phyloP scores from a whole-genome alignment of 2,329 filamentous ascomycete species.

The Diaporthe helianthi region DNA sequence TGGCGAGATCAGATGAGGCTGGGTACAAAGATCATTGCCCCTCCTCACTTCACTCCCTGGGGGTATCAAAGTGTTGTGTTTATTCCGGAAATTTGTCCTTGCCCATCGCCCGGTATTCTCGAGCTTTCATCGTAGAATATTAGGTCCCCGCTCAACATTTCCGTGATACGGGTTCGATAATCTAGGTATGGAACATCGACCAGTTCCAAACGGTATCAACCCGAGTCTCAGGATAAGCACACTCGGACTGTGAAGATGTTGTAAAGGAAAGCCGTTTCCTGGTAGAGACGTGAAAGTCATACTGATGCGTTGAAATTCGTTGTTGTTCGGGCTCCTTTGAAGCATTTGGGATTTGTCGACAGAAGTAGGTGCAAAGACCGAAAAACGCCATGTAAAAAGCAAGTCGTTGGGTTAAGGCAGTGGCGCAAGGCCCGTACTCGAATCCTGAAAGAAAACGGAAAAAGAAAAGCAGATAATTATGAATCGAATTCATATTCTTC shows the following conservation, averaged over 20 bases:
- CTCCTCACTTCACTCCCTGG: background rate
- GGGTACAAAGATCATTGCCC: background rate
- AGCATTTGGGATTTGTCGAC: slow-evolving; percentile 3
- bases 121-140: background rate
- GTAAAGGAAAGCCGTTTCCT: slow-evolving; percentile 9
- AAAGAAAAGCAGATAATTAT: background rate
- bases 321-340: slow-evolving; percentile 8
- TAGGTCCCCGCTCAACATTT: background rate
- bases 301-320: slow-evolving; percentile 18
- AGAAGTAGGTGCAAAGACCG: slow-evolving; percentile 18
- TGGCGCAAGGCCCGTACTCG: background rate
- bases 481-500: slow-evolving; percentile 9
- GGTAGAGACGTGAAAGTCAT: slow-evolving; percentile 14
- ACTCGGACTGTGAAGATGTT: background rate
- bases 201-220: background rate
- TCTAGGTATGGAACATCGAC: background rate
- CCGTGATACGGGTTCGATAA: background rate
- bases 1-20: background rate
- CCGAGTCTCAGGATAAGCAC: background rate
- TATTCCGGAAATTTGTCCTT: slow-evolving; percentile 14
- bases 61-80: slow-evolving; percentile 21
- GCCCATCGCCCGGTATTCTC: background rate
- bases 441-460: background rate
- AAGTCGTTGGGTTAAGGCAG: background rate
- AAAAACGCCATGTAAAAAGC: slow-evolving; percentile 12